Base-by-base conservation (phyloP, 176 grass and related monocot species). In the Eleusine indica region DNA sequence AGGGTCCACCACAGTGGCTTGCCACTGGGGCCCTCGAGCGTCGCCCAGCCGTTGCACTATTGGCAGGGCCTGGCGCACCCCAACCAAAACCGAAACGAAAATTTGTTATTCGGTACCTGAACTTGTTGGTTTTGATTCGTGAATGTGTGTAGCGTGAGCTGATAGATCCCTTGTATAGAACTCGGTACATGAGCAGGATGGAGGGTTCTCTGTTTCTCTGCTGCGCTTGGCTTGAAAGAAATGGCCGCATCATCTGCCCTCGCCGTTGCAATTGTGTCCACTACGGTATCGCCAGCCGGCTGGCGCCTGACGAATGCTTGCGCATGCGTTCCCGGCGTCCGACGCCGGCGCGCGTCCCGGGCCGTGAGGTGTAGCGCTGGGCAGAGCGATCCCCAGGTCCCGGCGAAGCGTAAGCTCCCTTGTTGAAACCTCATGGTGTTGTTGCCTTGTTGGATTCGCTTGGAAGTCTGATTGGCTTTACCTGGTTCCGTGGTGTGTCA, bases 371-470 rank as follows among this genome's bases (percentile, higher is more conserved):
- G 84, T 46, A 79, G 79, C 84, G 75, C 41, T 51, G 84, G 48
- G 1, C 88, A 70, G 32, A 57, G 39, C 21, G 66, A 57, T 29
- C 39, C 39, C 64, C 40, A 62, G 25, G 85, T 77, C 83, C 52
- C 73, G 10, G 68, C 38, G 72, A 90, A 90, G 11, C 46, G 83
- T 90, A 66, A 90, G 74, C 30, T 25, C 74, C 18, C 10, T 52
- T 37, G 44, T 43, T 51, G 22, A 68, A 56, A 38, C 68, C n/a
- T 9, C 10, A 29, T n/a, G 38, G 21, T 43, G 22, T 4, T 7
- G 37, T 21, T 35, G 2, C 32, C 32, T 35, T 35, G 25, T 29
- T 69, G 64, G 66, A 15, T 74, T 63, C n/a, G 6, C 28, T 3
- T 39, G 9, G 56, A 12, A 38, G 29, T 70, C 73, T 73, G 57